Conservation (phyloP, 495 filamentous ascomycete genomes). For the Trichoderma parareesei region DNA sequence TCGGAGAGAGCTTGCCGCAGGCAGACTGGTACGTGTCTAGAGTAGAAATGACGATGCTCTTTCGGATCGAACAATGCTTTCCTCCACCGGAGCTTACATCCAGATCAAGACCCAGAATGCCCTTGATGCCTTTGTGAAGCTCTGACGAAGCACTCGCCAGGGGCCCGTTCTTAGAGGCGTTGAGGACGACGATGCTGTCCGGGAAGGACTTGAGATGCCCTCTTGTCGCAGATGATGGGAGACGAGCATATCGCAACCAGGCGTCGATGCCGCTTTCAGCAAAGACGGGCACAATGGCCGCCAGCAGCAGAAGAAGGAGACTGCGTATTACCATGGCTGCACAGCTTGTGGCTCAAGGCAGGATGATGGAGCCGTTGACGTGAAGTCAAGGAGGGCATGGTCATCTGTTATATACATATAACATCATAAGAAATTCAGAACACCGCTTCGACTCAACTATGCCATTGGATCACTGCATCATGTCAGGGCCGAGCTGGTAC, state of each 20-base stretch:
- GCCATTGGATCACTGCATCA: not conserved
- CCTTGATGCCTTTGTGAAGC: slow-evolving; percentile 47
- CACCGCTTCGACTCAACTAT: not conserved
- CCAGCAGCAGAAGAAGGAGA: slow-evolving; percentile 24
- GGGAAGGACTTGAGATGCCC: slow-evolving; percentile 17
- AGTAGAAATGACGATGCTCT: slow-evolving; percentile 49
- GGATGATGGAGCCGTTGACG: not conserved
- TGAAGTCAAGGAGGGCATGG: not conserved
- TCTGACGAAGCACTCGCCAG: slow-evolving; percentile 52
- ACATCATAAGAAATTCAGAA: not conserved
- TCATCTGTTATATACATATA: not conserved
- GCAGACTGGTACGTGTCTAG: slow-evolving; percentile 38
- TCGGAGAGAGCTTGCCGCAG: slow-evolving; percentile 22
- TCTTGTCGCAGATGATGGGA: slow-evolving; percentile 34
- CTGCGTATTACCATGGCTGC: slow-evolving; percentile 18
- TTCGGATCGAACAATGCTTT: slow-evolving; percentile 19
- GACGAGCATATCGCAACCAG: slow-evolving; percentile 58
- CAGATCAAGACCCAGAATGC: slow-evolving; percentile 42
- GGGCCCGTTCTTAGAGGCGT: slow-evolving; percentile 42
- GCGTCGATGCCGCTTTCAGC: slow-evolving; percentile 53
- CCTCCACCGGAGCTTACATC: slow-evolving; percentile 22
- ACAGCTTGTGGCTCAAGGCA: not conserved
- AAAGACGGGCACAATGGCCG: slow-evolving; percentile 25
- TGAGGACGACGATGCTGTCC: slow-evolving; percentile 46
- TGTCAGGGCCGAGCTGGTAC: not conserved